A percentile compares a stretch with the other conserved stretches of the same genome.
Conservation (phyloP, 768 basidiomycete species). For the Phylloporus scabripes region DNA sequence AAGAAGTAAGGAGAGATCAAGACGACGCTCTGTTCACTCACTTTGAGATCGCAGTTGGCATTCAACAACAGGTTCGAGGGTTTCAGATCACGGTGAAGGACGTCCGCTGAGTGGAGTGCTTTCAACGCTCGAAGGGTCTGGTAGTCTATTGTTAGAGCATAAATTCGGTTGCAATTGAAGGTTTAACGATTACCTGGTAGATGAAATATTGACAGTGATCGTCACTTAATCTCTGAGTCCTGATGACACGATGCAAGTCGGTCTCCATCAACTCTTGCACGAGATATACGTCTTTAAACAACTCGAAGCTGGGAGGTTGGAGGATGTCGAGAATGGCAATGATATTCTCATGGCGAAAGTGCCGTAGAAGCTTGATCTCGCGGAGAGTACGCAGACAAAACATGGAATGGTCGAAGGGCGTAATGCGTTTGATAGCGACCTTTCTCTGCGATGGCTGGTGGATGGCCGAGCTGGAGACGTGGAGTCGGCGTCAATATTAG, state of each 20-base stretch:
- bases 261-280: conserved; percentile 83
- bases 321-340: conserved; percentile 95
- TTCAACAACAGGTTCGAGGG: conserved; percentile 94
- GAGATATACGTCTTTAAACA: conserved; percentile 82
- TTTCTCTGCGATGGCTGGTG: conserved; percentile 73
- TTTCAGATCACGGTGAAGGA: conserved; percentile 93
- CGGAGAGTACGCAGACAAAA: conserved; percentile 79
- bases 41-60: conserved; percentile 95
- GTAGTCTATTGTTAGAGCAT: conserved; percentile 1
- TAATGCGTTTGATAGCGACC: conserved; percentile 95
- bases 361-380: conserved; percentile 90
- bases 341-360: conserved; percentile 84
- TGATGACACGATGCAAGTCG: conserved; percentile 93
- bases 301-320: conserved; percentile 64
- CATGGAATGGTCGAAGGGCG: conserved; percentile 93
- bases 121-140: conserved; percentile 90
- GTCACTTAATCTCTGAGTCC: conserved; percentile 89
- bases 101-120: conserved; percentile 90
- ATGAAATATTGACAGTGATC: conserved; percentile 98
- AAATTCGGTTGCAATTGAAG: background rate
- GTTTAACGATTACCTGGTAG: conserved; percentile 63
- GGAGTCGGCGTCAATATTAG: conserved; percentile 4
- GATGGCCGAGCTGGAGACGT: conserved; percentile 53
- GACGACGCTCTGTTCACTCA: conserved; percentile 28
- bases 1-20: background rate